Evolutionary conservation across 2,329 filamentous ascomycete genomes (phyloP).

Genomic region (Epichloe coenophiala): DNA sequence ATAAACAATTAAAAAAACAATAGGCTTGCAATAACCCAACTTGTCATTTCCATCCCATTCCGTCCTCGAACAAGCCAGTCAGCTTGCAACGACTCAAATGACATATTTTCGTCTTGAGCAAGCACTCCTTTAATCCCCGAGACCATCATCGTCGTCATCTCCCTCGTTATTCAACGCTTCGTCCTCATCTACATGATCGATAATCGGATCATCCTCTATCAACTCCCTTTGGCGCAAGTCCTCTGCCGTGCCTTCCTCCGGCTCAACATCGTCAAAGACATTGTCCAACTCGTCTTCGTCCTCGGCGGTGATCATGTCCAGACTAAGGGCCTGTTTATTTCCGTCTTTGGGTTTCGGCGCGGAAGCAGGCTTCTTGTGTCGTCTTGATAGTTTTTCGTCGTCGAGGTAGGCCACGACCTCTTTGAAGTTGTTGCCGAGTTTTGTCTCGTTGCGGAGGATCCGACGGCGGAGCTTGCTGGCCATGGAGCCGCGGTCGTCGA

Average conservation of each 20-base stretch:
- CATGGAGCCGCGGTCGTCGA: constrained; percentile 50
- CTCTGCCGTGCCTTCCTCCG: constrained; percentile 45
- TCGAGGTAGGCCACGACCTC: constrained; percentile 75
- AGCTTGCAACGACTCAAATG: background rate
- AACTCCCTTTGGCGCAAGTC: constrained; percentile 42
- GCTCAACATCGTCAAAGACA: constrained; percentile 34
- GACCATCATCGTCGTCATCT: constrained; percentile 22
- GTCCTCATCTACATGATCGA: constrained; percentile 21
- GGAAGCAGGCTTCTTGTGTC: constrained; percentile 25
- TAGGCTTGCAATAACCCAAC: background rate
- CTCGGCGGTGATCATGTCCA: constrained; percentile 31
- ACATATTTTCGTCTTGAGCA: too few relatives aligned
- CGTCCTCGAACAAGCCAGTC: background rate
- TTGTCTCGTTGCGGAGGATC: constrained; percentile 65
- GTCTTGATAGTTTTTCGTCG: constrained; percentile 41
- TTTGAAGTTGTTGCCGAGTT: constrained; percentile 72
- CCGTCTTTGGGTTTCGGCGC: constrained; percentile 8
- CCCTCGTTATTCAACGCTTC: constrained; percentile 21
- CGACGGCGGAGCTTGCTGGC: constrained; percentile 54
- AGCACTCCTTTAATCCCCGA: constrained; percentile 25
- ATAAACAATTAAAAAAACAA: background rate
- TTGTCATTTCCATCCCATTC: background rate
- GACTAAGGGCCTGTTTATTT: constrained; percentile 24
- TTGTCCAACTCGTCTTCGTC: constrained; percentile 24
- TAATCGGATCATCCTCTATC: constrained; percentile 33